Conservation (phyloP, 164 flowering plant genomes). For the Umbilicus rupestris region DNA sequence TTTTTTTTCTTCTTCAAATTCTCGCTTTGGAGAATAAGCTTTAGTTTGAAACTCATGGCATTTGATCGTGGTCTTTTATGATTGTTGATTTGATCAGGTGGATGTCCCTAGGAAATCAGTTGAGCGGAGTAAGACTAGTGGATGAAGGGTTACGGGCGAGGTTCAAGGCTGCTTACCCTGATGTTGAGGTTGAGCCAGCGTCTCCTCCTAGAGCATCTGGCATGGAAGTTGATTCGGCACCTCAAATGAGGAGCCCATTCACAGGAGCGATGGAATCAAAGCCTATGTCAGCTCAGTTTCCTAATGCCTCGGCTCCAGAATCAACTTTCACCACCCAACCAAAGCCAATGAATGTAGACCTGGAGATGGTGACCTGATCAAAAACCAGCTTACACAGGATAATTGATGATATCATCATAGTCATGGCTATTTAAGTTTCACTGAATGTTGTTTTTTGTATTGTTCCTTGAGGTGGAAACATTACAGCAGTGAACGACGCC, state of each 20-base stretch:
- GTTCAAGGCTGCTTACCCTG: constrained; percentile 97
- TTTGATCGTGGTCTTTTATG: background rate
- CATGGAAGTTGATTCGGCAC: constrained; percentile 60
- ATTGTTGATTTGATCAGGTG: constrained; percentile 38
- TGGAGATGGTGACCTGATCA: constrained; percentile 31
- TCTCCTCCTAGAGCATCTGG: constrained; percentile 78
- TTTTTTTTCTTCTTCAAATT: background rate
- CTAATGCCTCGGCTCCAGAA: constrained; percentile 28
- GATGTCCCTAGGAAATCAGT: constrained; percentile 94
- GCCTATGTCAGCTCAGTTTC: constrained; percentile 21
- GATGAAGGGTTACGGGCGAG: constrained; percentile 93
- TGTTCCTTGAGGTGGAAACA: no score
- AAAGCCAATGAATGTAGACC: constrained; percentile 36
- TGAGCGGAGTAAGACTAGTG: constrained; percentile 69
- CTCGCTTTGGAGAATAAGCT: background rate
- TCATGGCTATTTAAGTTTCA: no score
- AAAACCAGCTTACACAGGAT: background rate
- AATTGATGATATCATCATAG: no score
- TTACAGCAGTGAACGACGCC: no score
- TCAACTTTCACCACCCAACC: constrained; percentile 31
- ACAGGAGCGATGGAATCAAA: constrained; percentile 31
- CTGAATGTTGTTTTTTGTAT: no score
- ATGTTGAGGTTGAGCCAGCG: constrained; percentile 81
- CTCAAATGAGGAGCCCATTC: constrained; percentile 46
- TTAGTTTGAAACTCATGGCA: background rate